Evolutionary conservation across 768 basidiomycete genomes (phyloP).

Genomic region (Hygrophorus pudorinus): DNA sequence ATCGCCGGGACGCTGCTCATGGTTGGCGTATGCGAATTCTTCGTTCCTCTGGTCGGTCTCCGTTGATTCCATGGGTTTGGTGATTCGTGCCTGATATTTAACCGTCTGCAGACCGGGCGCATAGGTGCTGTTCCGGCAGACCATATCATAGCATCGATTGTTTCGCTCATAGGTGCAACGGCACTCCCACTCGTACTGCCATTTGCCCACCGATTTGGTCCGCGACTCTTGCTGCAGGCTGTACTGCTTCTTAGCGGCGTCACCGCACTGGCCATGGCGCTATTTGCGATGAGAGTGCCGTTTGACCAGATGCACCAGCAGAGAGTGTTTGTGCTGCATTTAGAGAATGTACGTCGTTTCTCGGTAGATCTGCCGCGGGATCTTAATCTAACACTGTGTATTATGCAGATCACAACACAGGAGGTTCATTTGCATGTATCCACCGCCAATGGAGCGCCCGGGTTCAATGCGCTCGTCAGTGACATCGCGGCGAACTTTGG

Average conservation of each 20-base stretch:
- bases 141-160: conserved; percentile 75
- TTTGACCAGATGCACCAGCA: conserved; percentile 87
- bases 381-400: not conserved
- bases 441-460: conserved; percentile 73
- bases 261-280: conserved; percentile 42
- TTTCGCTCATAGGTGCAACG: conserved; percentile 46
- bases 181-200: conserved; percentile 53
- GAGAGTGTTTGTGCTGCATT: conserved; percentile 71
- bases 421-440: conserved; percentile 76
- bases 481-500: conserved; percentile 56
- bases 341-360: conserved; percentile 67
- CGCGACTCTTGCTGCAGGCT: conserved; percentile 21
- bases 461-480: conserved; percentile 51
- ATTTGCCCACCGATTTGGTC: conserved; percentile 65
- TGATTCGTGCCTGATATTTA: conserved; percentile 2
- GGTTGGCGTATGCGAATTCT: conserved; percentile 66
- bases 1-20: conserved; percentile 48
- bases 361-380: not conserved
- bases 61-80: not conserved
- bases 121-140: conserved; percentile 79
- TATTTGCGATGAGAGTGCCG: conserved; percentile 49
- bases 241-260: conserved; percentile 36
- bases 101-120: conserved; percentile 55
- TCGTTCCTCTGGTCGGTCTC: conserved; percentile 69
- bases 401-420: conserved; percentile 51